Conservation (phyloP, 140 eudicot species). For the Flaveria floridana region DNA sequence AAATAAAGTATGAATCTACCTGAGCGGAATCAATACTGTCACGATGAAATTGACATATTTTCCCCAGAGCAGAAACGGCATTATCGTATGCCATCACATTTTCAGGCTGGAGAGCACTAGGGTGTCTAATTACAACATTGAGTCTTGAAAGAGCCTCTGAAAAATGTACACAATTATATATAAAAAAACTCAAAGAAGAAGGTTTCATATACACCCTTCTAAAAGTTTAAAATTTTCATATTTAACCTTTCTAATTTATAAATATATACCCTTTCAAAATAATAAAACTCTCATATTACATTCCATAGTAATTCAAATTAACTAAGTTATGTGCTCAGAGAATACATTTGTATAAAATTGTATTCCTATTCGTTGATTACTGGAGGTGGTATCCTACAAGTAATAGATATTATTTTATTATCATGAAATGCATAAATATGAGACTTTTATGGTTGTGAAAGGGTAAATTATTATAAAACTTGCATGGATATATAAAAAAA, state of each 20-base stretch:
- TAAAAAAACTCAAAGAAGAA: background rate
- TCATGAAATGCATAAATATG: background rate
- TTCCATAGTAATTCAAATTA: background rate
- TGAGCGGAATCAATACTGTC: slow-evolving; percentile 89
- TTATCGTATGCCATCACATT: slow-evolving; percentile 96
- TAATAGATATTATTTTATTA: background rate
- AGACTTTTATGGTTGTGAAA: background rate
- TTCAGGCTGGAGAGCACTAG: slow-evolving; percentile 73
- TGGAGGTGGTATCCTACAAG: background rate
- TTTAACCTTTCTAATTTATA: background rate
- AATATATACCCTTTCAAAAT: background rate
- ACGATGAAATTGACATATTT: slow-evolving; percentile 92
- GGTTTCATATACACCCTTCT: background rate
- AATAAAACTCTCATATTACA: background rate
- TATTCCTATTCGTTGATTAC: background rate
- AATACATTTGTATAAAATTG: background rate
- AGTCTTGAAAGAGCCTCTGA: slow-evolving; percentile 98
- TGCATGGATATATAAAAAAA: background rate
- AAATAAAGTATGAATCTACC: slow-evolving; percentile 39
- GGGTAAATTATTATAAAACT: background rate
- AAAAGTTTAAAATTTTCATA: background rate
- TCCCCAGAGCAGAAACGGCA: slow-evolving; percentile 97
- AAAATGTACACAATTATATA: slow-evolving; percentile 13
- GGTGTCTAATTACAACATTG: slow-evolving; percentile 75
- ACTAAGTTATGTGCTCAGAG: background rate